Evolutionary conservation across 2,329 filamentous ascomycete species (phyloP), one percentile per base, ranked within the genome.

Genomic region (Lachnellula cervina): DNA sequence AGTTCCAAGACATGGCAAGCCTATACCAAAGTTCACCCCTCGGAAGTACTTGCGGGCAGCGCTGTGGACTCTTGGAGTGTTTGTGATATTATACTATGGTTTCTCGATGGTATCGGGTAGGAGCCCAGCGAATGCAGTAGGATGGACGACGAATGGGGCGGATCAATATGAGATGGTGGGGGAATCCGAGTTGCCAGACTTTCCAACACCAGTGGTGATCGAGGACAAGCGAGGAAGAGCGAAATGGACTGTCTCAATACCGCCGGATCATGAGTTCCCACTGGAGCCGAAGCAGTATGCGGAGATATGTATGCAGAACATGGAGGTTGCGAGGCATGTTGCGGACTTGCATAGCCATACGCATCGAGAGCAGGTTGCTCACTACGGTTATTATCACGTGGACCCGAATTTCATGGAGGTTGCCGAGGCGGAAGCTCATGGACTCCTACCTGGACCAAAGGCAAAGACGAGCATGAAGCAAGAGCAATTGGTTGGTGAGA

Each of bases 221-320:
- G 81, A 79, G 14, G 88, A 91, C 71, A 73, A 76, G 25, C 75
- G 77, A 45, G 87, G 87, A 3, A 80, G 78, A 51, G 76, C 83
- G 11, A 86, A 81, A 68, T 95, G 90, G 90, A 94, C 90, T 0
- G 81, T 95, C 11, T 90, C 83, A 1, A 91, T 96, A 38, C 90
- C 90, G 0, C 76, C 79, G 6, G 78, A 78, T 55, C 75, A 79
- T 46, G 74, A 77, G 3, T 93, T 93, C 58, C 90, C 90, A 1
- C 71, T 94, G 2, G 71, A 77, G 0, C 79, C 81, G 19, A 71
- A 78, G 9, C 81, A 90, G 59, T 94, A 94, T 67, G 72, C 77
- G 14, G 81, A 86, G 43, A 86, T 95, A 57, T 89, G 86, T 67
- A 75, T 74, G 28, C 83, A 87, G 62, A 87, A 86, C 49, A 79